These are phyloP conservation scores for Tilletia walkeri DNA, from an alignment of 1,284 basidiomycete genomes.

Conservation along the genomic window DNA sequence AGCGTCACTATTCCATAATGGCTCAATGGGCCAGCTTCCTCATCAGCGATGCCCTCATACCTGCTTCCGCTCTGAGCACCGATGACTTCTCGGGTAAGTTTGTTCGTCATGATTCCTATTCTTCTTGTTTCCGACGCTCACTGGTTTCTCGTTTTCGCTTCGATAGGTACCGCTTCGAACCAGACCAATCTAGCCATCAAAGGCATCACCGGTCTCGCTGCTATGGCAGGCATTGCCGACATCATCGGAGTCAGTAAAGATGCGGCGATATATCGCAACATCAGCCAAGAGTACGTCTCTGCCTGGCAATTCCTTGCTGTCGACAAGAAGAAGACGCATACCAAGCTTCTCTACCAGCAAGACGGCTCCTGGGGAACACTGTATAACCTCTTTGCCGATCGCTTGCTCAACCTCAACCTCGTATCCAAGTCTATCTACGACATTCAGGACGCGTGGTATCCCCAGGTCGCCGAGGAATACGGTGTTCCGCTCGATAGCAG, in stretches of 20 bases:
- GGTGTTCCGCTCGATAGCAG: conserved; percentile 55
- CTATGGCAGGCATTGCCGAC: conserved; percentile 46
- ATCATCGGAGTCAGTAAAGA: conserved; percentile 35
- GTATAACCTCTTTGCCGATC: conserved; percentile 54
- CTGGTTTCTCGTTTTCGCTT: no score
- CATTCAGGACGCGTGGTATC: conserved; percentile 52
- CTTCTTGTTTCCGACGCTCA: no score
- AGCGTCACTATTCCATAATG: conserved; percentile 62
- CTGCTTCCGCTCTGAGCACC: conserved; percentile 63
- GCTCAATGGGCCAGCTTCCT: conserved; percentile 73
- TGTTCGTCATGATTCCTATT: no score
- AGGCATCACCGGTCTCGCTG: conserved; percentile 67
- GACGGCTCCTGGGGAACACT: conserved; percentile 54
- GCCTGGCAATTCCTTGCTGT: conserved; percentile 41
- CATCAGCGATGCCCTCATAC: conserved; percentile 65
- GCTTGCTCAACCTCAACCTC: conserved; percentile 51
- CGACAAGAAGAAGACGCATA: conserved; percentile 46
- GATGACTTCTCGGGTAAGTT: conserved; percentile 67
- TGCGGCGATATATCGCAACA: conserved; percentile 40
- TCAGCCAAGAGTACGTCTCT: conserved; percentile 42
- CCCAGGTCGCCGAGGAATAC: conserved; percentile 39
- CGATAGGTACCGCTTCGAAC: conserved; percentile 61
- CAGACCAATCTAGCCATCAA: conserved; percentile 78
- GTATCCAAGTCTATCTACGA: conserved; percentile 52
- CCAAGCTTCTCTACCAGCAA: conserved; percentile 55